These are phyloP conservation scores for Fusarium sp. DNA, from an alignment of 2,329 filamentous ascomycete genomes.

Conservation along the genomic window DNA sequence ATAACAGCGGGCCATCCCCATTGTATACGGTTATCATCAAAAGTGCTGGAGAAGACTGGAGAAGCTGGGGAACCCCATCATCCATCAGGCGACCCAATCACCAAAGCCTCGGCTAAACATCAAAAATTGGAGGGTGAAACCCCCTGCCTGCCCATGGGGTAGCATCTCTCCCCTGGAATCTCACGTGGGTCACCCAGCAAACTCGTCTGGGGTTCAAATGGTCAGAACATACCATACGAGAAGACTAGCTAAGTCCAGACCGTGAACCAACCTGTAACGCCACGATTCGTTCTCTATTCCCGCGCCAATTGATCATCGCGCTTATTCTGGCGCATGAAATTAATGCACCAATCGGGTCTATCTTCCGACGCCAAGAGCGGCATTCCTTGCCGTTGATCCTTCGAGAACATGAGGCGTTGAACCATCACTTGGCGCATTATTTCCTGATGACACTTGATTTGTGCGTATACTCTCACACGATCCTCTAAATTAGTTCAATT, in stretches of 20 bases:
- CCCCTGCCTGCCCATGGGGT: slow-evolving; percentile 1
- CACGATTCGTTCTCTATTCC: neutral
- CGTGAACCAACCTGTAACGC: slow-evolving; percentile 24
- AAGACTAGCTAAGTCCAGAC: neutral
- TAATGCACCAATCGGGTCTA: slow-evolving; percentile 31
- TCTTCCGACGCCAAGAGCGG: slow-evolving; percentile 6
- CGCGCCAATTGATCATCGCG: slow-evolving; percentile 19
- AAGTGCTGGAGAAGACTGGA: neutral
- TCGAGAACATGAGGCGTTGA: slow-evolving; percentile 5
- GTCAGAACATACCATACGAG: neutral
- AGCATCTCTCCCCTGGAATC: slow-evolving; percentile 6
- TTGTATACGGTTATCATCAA: slow-evolving; percentile 27
- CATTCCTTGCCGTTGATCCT: slow-evolving; percentile 33
- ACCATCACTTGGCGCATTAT: neutral
- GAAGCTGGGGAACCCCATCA: slow-evolving; percentile 31
- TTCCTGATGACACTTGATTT: neutral
- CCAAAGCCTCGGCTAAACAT: slow-evolving; percentile 9
- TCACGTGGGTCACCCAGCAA: slow-evolving; percentile 14
- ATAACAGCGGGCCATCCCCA: slow-evolving; percentile 10
- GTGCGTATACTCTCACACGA: neutral
- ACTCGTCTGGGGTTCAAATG: neutral
- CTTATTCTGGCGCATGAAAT: slow-evolving; percentile 1
- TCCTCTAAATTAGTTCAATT: neutral
- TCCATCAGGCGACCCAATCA: slow-evolving; percentile 22
- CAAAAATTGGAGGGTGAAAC: slow-evolving; percentile 25